Base-by-base conservation (phyloP, 2,329 filamentous ascomycete genomes). In the Penicillium decumbens region DNA sequence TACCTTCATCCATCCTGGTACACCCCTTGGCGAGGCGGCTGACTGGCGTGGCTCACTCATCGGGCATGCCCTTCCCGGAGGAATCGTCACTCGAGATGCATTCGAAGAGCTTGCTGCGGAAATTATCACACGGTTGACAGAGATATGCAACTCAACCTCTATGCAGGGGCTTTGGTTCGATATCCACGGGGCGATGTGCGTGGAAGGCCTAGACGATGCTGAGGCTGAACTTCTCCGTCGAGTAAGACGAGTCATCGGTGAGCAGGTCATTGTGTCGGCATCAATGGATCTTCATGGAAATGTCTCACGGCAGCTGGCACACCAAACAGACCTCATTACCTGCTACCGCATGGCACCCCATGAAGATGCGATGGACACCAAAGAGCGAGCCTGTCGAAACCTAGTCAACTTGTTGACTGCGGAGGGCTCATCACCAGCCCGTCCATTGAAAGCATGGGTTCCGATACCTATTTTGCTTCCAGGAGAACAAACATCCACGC, bases 221-320 rank as follows among this genome's bases (percentile, higher is more conserved):
- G 78, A 80, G 50, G 70, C 67, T 1, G 73, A 78, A 46, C 71
- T 80, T 25, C 64, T 80, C 18, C 60, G 62, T 10, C 73, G 76
- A 0, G 70, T 78, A 10, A 68, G 77, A 2, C 50, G 42, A 0
- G 72, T 78, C 3, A 69, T 79, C 18, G 77, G 78, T 0, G 61
- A 70, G 0, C 58, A 71, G 18, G 74, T 76, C 6, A 49, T 80
- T 10, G 74, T 80, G 5, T 79, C 77, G 1, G 75, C 78, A 0
- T 79, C 76, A 0, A 80, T 80, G 77, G 78, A 80, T 56, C 65
- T 80, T 15, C 78, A 80, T 57, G 78, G 78, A 3, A 80, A 80
- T 53, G 77, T 80, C 6, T 79, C 77, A 7, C 67, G 69, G 5
- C 64, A 71, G 35, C 65, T 80, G 12, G 76, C 67, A 2, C 76